These are phyloP conservation scores for Verruconis gallopava DNA, from an alignment of 2,329 filamentous ascomycete species.

Conservation along the genomic window DNA sequence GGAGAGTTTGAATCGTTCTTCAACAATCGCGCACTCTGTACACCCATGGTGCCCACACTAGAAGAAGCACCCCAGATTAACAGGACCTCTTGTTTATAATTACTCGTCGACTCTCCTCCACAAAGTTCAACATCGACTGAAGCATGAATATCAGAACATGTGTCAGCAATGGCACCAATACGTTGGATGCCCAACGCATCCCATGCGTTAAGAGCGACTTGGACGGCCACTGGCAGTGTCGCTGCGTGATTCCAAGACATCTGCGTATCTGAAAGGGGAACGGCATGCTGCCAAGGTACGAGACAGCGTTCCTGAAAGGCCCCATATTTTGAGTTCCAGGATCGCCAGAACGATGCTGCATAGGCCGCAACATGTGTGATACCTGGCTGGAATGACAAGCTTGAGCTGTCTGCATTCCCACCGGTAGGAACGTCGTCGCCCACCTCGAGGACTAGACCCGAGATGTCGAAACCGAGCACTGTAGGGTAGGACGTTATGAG, in stretches of 20 bases:
- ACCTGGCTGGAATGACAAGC: no score
- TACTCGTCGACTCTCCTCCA: conserved; percentile 21
- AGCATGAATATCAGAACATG: no score
- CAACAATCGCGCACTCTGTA: conserved; percentile 25
- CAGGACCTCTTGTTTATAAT: conserved; percentile 20
- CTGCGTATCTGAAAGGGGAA: background rate
- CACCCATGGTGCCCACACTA: conserved; percentile 20
- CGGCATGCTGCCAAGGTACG: conserved; percentile 12
- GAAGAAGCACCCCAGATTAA: conserved; percentile 25
- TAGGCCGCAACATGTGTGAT: conserved; percentile 20
- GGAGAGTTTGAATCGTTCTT: no score
- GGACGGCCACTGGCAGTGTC: conserved; percentile 22
- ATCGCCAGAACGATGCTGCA: conserved; percentile 18
- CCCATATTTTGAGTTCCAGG: conserved; percentile 11
- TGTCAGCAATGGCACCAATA: no score
- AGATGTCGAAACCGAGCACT: conserved; percentile 38
- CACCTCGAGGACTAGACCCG: conserved; percentile 38
- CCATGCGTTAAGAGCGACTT: conserved; percentile 30
- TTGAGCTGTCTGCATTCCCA: conserved; percentile 33
- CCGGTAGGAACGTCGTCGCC: conserved; percentile 44
- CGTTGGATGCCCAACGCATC: no score
- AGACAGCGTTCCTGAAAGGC: background rate
- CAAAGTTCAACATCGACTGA: conserved; percentile 29
- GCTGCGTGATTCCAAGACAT: background rate
- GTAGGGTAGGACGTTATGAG: conserved; percentile 15